Percentiles rank a stretch among this genome's conserved stretches.
These are phyloP conservation scores for Gracilaria vermiculophylla DNA, from an alignment of 23 red algal species.

Conservation along the genomic window DNA sequence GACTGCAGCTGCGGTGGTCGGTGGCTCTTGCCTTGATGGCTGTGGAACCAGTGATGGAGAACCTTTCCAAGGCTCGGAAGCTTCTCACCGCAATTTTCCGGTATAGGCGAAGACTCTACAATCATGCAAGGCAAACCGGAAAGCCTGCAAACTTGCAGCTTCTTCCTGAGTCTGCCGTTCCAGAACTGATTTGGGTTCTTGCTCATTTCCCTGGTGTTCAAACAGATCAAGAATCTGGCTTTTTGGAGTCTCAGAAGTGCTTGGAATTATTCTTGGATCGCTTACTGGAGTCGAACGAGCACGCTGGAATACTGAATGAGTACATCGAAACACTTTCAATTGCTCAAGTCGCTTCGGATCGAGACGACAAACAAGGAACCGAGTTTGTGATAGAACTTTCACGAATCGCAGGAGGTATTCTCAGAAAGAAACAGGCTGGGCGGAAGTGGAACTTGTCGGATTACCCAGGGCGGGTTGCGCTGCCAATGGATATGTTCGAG, in stretches of 20 bases:
- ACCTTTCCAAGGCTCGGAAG: neutral
- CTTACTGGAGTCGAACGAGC: conserved; percentile 54
- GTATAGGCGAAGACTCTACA: conserved; percentile 22
- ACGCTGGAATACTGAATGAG: conserved; percentile 52
- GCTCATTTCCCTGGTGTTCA: conserved; percentile 56
- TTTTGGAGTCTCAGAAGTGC: conserved; percentile 39
- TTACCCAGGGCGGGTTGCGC: conserved; percentile 6
- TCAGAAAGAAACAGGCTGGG: conserved; percentile 45
- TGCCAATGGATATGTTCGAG: conserved; percentile 64
- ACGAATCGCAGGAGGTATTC: conserved; percentile 37
- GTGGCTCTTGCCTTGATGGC: conserved; percentile 56
- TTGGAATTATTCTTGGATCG: conserved; percentile 56
- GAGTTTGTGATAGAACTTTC: conserved; percentile 28
- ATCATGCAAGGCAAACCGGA: conserved; percentile 9
- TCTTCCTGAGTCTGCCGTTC: conserved; percentile 49
- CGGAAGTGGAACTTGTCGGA: conserved; percentile 59
- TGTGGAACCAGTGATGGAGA: conserved; percentile 42
- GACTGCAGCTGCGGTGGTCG: conserved; percentile 36
- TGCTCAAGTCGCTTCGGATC: conserved; percentile 44
- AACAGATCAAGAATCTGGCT: conserved; percentile 52
- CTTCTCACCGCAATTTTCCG: conserved; percentile 17
- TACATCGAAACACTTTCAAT: conserved; percentile 55
- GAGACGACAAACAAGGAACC: conserved; percentile 2
- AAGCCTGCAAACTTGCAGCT: neutral
- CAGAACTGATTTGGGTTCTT: conserved; percentile 51